These are phyloP conservation scores for Leccinum barrowsii DNA, from an alignment of 768 basidiomycete genomes.

Conservation along the genomic window DNA sequence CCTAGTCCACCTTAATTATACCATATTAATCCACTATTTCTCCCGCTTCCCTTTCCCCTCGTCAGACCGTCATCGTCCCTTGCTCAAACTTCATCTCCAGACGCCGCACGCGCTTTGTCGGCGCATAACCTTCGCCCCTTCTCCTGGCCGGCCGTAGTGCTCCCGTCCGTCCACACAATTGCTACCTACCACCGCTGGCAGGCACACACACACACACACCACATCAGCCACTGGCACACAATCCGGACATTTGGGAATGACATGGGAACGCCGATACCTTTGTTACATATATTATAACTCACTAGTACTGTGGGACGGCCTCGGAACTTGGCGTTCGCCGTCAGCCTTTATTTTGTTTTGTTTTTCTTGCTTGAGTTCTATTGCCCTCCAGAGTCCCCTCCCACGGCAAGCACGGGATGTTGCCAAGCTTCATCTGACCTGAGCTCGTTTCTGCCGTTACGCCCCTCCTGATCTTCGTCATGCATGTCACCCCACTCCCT, in stretches of 20 bases:
- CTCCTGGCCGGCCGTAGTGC: neutral
- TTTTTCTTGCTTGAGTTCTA: neutral
- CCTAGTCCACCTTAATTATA: constrained; percentile 32
- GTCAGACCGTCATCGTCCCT: neutral
- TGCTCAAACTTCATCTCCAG: neutral
- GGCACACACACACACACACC: neutral
- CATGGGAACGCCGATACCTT: constrained; percentile 9
- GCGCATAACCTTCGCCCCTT: constrained; percentile 5
- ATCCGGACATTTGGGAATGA: neutral
- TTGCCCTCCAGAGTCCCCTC: neutral
- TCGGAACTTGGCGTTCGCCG: constrained; percentile 2
- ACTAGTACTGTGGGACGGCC: constrained; percentile 7
- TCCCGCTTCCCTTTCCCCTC: constrained; percentile 1
- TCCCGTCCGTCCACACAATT: neutral
- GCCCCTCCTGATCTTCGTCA: constrained; percentile 6
- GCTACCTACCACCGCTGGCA: neutral
- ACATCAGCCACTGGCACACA: neutral
- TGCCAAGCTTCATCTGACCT: neutral
- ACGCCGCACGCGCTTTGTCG: neutral
- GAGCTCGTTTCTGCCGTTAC: neutral
- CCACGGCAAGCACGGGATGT: constrained; percentile 14
- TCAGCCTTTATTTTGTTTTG: neutral
- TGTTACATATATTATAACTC: neutral
- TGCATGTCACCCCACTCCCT: neutral
- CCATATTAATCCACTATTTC: constrained; percentile 30